Evolutionary conservation across 2,329 filamentous ascomycete species (phyloP), one percentile per base, ranked within the genome.

Genomic region (Pseudogymnoascus sp.): DNA sequence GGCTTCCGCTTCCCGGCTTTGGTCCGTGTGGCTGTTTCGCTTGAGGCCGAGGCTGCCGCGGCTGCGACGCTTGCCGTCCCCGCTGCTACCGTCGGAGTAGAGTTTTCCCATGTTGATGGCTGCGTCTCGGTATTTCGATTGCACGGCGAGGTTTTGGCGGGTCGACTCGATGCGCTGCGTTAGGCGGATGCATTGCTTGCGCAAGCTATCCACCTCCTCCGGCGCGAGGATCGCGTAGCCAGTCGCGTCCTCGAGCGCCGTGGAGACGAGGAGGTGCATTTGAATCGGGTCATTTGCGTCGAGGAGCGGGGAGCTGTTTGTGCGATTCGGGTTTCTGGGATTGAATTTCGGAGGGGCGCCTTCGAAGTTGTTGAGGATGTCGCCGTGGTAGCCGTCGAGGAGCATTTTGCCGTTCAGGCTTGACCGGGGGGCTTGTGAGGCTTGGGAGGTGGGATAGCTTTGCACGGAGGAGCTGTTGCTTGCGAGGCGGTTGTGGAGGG

Each of bases 91-190:
- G 38, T 81, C 68, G 35, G 84, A 84, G 72, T 95, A 91, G 31
- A 99, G 80, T 69, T 89, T 87, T 64, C 88, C 87, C 76, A 99
- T 87, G 42, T 92, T 96, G 67, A 88, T 84, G 10, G 94, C 91
- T 0, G 94, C 94, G 80, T 97, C 93, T 69, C 92, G 89, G 70
- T 97, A 91, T 78, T 97, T 99, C 62, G 87, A 89, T 75, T 99
- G 94, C 53, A 97, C 86, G 33, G 87, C 86, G 38, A 99, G 81
- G 75, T 93, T 96, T 65, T 91, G 84, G 68, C 88, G 86, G 18
- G 91, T 87, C 38, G 90, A 87, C 66, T 93, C 90, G 68, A 96
- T 87, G n/a, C 91, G 88, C 71, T 87, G 84, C 25, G 83, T 81
- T 60, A 97, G 76, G 37, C 85, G 79, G 64, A 85, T 83, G 66